Evolutionary conservation across 2,329 filamentous ascomycete genomes (phyloP), one percentile per base, ranked within the genome.

Genomic region (Ophiobolus disseminans): DNA sequence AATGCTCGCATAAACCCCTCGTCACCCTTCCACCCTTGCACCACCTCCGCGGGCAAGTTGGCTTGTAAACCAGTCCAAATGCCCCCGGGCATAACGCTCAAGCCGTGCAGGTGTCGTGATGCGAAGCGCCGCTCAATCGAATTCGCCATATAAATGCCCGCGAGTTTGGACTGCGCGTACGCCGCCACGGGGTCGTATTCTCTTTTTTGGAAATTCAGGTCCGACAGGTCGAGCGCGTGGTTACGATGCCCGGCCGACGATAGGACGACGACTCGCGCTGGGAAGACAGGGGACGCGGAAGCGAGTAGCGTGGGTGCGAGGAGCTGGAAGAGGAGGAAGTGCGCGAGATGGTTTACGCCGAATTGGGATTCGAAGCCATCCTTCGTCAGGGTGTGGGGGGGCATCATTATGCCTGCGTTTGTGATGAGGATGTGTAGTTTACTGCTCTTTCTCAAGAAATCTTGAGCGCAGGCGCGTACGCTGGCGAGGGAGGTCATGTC

Each of bases 101-200:
- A 62, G 0, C 73, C 79, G 43, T 80, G 79, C 0, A 84, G 54
- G 9, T 78, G 75, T 3, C 68, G 56, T 0, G 63, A 20, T 4
- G 74, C 76, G 55, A 79, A 81, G 1, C 73, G 74, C 1, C 79
- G 72, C 26, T 83, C 78, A 21, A 83, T 70, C 42, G 81, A 73
- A 50, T 79, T 82, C 5, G 80, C 76, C 46, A 79, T 75, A 57
- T 76, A 80, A 17, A 82, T 73, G 40, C 78, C 80, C 4, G 80
- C 79, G 0, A 75, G 72, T 58, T 84, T 85, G 31, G 75, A 73
- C 48, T 80, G 76, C 0, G 68, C 76, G 51, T 83, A 84, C 1
- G 75, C 71, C 1, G 48, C 32, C 43, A 62, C 69, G 0, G 72
- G 70, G 0, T 74, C 59, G 53, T 80, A 79, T 1, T 51, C 58